These are phyloP conservation scores for Hymenoscyphus occultus DNA, from an alignment of 2,329 filamentous ascomycete species.

Conservation along the genomic window DNA sequence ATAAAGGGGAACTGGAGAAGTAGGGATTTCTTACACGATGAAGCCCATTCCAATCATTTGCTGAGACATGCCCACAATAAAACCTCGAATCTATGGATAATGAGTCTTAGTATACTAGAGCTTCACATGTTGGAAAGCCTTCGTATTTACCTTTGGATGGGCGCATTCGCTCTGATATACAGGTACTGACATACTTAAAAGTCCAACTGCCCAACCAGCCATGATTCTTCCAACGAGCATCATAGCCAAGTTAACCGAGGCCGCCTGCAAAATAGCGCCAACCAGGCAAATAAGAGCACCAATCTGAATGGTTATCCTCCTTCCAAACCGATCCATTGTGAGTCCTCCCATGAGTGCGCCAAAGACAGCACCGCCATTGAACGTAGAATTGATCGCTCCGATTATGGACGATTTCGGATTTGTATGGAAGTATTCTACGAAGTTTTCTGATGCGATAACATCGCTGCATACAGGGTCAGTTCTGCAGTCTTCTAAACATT, in stretches of 20 bases:
- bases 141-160: conserved; percentile 41
- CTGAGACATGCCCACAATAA: conserved; percentile 60
- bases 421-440: conserved; percentile 37
- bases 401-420: conserved; percentile 31
- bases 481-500: neutral
- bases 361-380: conserved; percentile 56
- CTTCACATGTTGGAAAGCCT: neutral
- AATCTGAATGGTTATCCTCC: conserved; percentile 55
- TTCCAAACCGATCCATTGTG: conserved; percentile 54
- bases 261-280: conserved; percentile 59
- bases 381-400: conserved; percentile 62
- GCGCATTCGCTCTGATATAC: conserved; percentile 65
- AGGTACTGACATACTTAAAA: conserved; percentile 63
- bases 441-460: conserved; percentile 30
- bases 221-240: conserved; percentile 58
- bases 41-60: conserved; percentile 64
- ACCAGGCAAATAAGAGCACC: conserved; percentile 58
- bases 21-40: conserved; percentile 25
- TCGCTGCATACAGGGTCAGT: neutral
- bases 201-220: conserved; percentile 56
- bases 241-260: conserved; percentile 50
- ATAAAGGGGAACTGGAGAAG: neutral
- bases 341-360: conserved; percentile 44
- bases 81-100: conserved; percentile 52
- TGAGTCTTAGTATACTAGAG: neutral